Percentiles rank a stretch among this genome's conserved stretches.
These are phyloP conservation scores for Cephalotrichum gorgonifer DNA, from an alignment of 2,329 filamentous ascomycete species.

Conservation along the genomic window DNA sequence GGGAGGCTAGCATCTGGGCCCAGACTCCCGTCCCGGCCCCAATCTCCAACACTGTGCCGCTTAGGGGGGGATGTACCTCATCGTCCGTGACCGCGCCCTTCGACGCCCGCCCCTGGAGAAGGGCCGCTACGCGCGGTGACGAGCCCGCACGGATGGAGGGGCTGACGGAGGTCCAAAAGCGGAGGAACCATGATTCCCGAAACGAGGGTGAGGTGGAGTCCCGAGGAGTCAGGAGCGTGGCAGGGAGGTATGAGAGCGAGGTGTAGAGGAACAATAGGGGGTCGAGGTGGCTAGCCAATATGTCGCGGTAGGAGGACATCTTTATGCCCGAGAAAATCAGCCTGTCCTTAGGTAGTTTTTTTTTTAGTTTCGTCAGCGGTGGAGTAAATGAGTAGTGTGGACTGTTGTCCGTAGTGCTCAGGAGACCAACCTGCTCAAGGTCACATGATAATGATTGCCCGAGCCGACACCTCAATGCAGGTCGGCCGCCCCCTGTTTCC, in stretches of 20 bases:
- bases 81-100: conserved; percentile 24
- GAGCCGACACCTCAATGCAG: no score
- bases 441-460: no score
- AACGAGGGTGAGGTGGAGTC: conserved; percentile 31
- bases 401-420: no score
- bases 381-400: no score
- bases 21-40: conserved; percentile 53
- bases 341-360: no score
- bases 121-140: conserved; percentile 34
- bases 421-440: no score
- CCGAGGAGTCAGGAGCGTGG: conserved; percentile 27
- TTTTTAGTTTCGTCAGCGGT: no score
- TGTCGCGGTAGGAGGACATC: background rate
- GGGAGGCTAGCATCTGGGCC: conserved; percentile 39
- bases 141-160: conserved; percentile 34
- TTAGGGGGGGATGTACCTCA: conserved; percentile 24
- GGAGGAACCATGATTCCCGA: conserved; percentile 44
- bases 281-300: conserved; percentile 23
- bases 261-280: conserved; percentile 44
- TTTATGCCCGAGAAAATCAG: no score
- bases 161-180: conserved; percentile 48
- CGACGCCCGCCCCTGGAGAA: conserved; percentile 39
- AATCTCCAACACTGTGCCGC: conserved; percentile 49
- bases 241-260: conserved; percentile 38
- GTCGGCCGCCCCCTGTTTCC: no score